Evolutionary conservation across 345 rosid genomes (phyloP), one percentile per base, ranked within the genome.

Genomic region (Pistacia vera): DNA sequence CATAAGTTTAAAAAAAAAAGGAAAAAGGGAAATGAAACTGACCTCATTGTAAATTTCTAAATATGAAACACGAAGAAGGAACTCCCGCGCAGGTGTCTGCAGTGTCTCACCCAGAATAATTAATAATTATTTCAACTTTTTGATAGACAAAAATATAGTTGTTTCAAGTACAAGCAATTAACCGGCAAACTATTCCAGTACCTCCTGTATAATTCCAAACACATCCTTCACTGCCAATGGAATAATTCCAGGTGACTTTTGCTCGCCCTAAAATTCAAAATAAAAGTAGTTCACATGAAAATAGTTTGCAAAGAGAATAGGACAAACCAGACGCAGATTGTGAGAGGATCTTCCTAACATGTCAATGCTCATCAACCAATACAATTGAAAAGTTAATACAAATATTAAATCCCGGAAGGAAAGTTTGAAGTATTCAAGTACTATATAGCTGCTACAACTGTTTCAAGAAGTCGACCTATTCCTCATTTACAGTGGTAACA

Each of bases 41-140:
- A 91, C 99, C 99, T 93, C 97, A 68, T 95, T 95, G 86, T 95
- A 95, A 68, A 95, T 95, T 81, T 95, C 99, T 73, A 95, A 81
- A 82, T 95, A 95, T n/a, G 98, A 95, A 81, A 95, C 97, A 36
- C 97, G 99, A 73, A 95, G 97, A 81, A 95, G 97, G 83, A 90
- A 95, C 85, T 93, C 99, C 77, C 97, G 83, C 54, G 82, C 89
- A 70, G 97, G 96, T 74, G 97, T 91, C 99, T 93, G 90, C 80
- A 85, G 82, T 83, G 73, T 66, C 61, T 80, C 46, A 68, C 66
- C n/a, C 38, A 56, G 75, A 17, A 22, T 25, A 33, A 73, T 70
- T 28, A 25, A 10, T 10, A 75, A 36, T 65, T 16, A 41, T 7
- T 41, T 41, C 8, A 41, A 41, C 46, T 41, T 41, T 30, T 41